A percentile compares a stretch with the other conserved stretches of the same genome.
Conservation (phyloP, 2,329 filamentous ascomycete genomes). For the Claviceps digitariae region DNA sequence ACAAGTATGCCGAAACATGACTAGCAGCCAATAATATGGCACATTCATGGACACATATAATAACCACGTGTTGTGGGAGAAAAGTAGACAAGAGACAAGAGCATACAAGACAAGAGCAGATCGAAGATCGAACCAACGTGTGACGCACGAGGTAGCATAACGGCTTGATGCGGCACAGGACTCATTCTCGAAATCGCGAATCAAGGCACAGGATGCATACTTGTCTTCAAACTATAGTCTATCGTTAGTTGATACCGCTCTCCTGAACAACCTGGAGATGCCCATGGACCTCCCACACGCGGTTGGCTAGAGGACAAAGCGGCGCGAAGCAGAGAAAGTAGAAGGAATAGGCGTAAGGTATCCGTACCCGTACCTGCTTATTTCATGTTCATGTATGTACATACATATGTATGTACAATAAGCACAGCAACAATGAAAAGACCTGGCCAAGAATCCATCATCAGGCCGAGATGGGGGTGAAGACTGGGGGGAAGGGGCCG, state of each 20-base stretch:
- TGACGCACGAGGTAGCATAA: background rate
- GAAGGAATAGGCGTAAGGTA: background rate
- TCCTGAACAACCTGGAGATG: background rate
- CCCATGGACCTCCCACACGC: background rate
- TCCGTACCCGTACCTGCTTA: background rate
- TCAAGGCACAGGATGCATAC: background rate
- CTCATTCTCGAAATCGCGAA: background rate
- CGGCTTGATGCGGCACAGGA: background rate
- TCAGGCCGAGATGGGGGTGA: background rate
- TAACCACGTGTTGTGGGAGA: background rate
- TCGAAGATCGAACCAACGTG: background rate
- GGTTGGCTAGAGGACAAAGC: no score
- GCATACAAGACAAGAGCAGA: background rate
- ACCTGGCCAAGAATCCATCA: background rate
- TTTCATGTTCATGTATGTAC: background rate
- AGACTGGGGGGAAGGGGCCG: background rate
- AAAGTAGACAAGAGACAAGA: background rate
- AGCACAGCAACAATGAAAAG: no score
- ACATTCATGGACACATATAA: background rate
- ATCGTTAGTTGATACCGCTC: background rate
- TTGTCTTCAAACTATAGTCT: background rate
- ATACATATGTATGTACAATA: background rate
- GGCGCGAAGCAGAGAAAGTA: no score
- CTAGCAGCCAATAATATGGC: background rate
- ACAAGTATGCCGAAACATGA: background rate